Evolutionary conservation across 106 monocot genomes (phyloP), one percentile per base, ranked within the genome.

Genomic region (Posidonia australis): DNA sequence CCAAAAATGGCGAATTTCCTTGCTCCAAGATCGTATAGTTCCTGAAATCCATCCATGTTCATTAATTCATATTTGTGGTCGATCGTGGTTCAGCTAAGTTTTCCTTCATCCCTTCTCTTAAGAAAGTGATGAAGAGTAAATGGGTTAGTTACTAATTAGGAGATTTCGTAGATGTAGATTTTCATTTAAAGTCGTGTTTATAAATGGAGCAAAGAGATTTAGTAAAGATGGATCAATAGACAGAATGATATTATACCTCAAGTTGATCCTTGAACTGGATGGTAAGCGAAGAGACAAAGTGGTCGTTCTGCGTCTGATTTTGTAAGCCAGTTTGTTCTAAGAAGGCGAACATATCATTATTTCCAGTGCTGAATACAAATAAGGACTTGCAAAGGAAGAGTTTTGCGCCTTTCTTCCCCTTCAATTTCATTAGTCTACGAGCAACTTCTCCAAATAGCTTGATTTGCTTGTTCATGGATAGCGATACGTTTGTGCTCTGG

Each of bases 301-400:
- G 27, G 0, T 60, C 29, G 19, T 44, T 27, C n/a, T 0, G 29
- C 10, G n/a, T 60, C 29, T 13, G 36, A 27, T 70, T 51, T 11
- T 30, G 60, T 16, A 29, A 3, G 22, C 58, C 58, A 19, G 47
- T 57, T 0, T 2, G 14, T 1, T 18, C 30, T 42, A 20, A 55
- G 56, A 44, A 74, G 10, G 1, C 46, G 28, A 74, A 78, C 55
- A 81, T 63, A 44, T 81, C 84, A 52, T 81, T 85, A 62, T 44
- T 75, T 13, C 68, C 85, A 0, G 76, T 55, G 62, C 72, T 78
- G 32, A 85, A 62, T 1, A 82, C 27, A 57, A 85, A 85, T 21
- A 85, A 12, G 10, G 85, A 85, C 32, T 70, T 58, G 9, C 65
- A 54, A 26, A 85, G 60, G 18, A 69, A 9, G 21, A 1, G 16